Base-by-base conservation (phyloP, 1,284 basidiomycete species). In the Cystobasidium slooffiae region DNA sequence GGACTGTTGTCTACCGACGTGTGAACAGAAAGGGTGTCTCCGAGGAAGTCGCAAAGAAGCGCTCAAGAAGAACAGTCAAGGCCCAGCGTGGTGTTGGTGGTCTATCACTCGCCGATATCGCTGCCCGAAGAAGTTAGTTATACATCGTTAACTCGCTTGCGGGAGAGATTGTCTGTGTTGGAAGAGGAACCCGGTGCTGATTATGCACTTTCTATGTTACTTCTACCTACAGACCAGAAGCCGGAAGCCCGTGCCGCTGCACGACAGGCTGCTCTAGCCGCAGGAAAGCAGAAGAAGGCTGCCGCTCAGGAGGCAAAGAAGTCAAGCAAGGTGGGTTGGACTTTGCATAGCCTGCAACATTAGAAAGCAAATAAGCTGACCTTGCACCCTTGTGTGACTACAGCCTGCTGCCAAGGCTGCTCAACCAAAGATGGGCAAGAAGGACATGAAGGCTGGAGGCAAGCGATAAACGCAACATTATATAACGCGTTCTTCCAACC, bases 11-110 rank as follows among this genome's bases (percentile, higher is more conserved):
- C 76, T 99, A 93, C 90, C 92, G 96, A 81, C 91, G 94, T 81
- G 94, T 97, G 90, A 97, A 99, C 90, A 97, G 97, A 90, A 99
- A 99, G 91, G 96, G 95, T 84, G 89, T 99, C 84, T 94, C 94
- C 69, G 96, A 99, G 87, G 96, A 99, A 85, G 90, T 95, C 72
- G 93, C 94, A 82, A 99, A 98, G 94, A 97, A 97, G 88, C 92
- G 95, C 80, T 93, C 92, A 75, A 92, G 95, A 85, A 91, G 91
- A 85, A 95, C 93, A 78, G 93, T 98, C 83, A 99, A 99, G 88
- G 91, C 94, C 87, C 91, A 97, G 87, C 93, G 97, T 84, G 97
- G 96, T 79, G 94, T 99, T 83, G 94, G 96, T 81, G 97, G 97
- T 86, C 93, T 94, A 78, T 94, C 97, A 84, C 88, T 98, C 78